Evolutionary conservation across 495 filamentous ascomycete genomes (phyloP).

Genomic region (Aspergillus panamensis): DNA sequence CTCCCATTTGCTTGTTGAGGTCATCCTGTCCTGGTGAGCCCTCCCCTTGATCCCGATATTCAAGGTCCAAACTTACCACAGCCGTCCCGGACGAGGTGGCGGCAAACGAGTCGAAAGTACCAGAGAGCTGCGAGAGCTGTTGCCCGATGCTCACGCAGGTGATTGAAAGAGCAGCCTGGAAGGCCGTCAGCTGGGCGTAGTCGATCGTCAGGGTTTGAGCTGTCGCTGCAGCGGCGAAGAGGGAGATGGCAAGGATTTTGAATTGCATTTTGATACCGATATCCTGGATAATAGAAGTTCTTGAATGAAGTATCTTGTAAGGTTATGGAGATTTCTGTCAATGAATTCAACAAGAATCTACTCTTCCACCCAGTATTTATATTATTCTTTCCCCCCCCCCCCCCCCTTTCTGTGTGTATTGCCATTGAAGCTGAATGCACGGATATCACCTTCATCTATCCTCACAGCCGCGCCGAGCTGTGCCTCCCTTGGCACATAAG

Average conservation of each 20-base stretch:
- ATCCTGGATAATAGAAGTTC: not conserved
- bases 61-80: not conserved
- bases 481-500: not conserved
- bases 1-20: not conserved
- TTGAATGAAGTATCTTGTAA: not conserved
- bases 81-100: not conserved
- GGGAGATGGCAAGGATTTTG: not conserved
- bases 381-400: not conserved
- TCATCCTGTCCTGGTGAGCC: not conserved
- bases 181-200: not conserved
- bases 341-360: not conserved
- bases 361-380: not conserved
- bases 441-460: not conserved
- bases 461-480: not conserved
- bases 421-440: not conserved
- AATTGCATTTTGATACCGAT: not conserved
- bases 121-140: not conserved
- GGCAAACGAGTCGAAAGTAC: not conserved
- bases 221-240: not conserved
- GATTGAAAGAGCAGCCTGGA: not conserved
- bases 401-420: not conserved
- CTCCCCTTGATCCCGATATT: not conserved
- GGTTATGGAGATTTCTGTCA: not conserved
- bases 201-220: not conserved
- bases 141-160: not conserved